phyloP scores from a whole-genome alignment of 495 filamentous ascomycete species.

The Penicillium odoratum region DNA sequence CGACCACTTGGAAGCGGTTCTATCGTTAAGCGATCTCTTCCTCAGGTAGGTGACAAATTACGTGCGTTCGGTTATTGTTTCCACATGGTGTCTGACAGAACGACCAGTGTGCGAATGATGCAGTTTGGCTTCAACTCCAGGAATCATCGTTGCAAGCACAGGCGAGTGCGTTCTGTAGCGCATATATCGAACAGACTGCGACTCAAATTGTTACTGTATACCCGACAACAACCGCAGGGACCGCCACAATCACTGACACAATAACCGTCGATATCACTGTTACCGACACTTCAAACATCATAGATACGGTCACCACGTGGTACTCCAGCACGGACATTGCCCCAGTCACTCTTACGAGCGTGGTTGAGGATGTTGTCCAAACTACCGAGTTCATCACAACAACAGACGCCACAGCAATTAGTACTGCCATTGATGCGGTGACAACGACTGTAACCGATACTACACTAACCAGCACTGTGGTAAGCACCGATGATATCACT shows the following conservation, averaged over 20 bases:
- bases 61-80: background rate
- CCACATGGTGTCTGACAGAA: background rate
- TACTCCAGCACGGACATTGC: background rate
- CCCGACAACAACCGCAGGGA: background rate
- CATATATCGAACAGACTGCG: background rate
- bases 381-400: background rate
- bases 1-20: background rate
- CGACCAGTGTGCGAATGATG: slow-evolving; percentile 1
- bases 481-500: background rate
- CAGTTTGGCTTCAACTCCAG: background rate
- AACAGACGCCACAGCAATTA: background rate
- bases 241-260: background rate
- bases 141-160: background rate
- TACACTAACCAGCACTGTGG: background rate
- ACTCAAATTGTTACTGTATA: background rate
- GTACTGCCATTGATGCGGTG: background rate
- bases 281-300: background rate
- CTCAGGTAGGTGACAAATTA: background rate
- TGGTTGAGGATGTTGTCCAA: background rate
- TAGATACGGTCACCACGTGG: background rate
- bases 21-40: background rate
- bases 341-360: background rate
- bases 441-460: background rate
- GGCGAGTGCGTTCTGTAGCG: background rate
- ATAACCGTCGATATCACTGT: background rate